Evolutionary conservation across 805 yeast genomes (phyloP).

Genomic region (Candida krabiensis): DNA sequence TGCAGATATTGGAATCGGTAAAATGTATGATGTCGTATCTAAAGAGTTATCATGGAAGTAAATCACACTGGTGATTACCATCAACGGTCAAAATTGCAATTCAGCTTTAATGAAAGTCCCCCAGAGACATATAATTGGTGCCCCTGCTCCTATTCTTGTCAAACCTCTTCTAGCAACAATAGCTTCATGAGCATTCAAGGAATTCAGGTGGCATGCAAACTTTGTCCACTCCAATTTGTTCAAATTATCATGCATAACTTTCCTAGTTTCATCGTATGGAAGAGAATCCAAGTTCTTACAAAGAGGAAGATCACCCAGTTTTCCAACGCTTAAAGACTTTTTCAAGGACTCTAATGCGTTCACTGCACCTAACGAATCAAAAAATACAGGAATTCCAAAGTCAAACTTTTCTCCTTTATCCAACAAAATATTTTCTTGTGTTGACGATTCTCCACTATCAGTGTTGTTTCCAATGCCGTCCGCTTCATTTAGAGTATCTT

Average conservation of each 20-base stretch:
- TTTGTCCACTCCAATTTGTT: constrained; percentile 74
- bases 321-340: constrained; percentile 8
- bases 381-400: constrained; percentile 2
- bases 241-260: constrained; percentile 49
- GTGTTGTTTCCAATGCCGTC: constrained; percentile 1
- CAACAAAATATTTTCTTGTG: neutral
- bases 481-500: constrained; percentile 21
- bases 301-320: constrained; percentile 10
- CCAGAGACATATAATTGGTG: constrained; percentile 54
- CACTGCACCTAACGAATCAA: constrained; percentile 4
- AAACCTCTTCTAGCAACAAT: constrained; percentile 78
- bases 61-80: too few species aligned
- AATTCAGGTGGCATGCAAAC: constrained; percentile 67
- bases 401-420: neutral
- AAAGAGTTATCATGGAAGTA: too few species aligned
- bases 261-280: constrained; percentile 25
- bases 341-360: neutral
- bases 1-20: too few species aligned
- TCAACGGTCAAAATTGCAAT: too few species aligned
- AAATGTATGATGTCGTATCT: too few species aligned
- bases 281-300: constrained; percentile 18
- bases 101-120: constrained; percentile 25
- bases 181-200: constrained; percentile 82
- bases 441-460: neutral
- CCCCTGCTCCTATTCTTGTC: constrained; percentile 48